Evolutionary conservation across 1,284 basidiomycete genomes (phyloP).

Genomic region (Ustilago xerochloae): DNA sequence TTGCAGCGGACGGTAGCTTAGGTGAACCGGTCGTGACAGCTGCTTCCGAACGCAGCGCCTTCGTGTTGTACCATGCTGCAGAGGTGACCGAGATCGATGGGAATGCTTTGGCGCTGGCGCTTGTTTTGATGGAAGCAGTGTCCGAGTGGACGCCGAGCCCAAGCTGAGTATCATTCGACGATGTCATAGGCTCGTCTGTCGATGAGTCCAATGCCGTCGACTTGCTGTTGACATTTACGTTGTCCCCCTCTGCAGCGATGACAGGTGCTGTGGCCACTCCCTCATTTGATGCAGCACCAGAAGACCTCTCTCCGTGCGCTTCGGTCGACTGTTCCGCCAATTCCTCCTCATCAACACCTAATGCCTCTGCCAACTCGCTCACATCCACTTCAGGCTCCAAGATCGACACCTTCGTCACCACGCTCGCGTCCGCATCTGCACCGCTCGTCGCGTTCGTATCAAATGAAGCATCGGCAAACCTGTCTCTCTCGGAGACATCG

Average conservation of each 20-base stretch:
- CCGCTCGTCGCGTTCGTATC: constrained; percentile 20
- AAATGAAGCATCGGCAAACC: constrained; percentile 35
- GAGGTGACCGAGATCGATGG: constrained; percentile 54
- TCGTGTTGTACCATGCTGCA: constrained; percentile 55
- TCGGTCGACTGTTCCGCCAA: not conserved
- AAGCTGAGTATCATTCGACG: not conserved
- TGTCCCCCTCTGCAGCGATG: not conserved
- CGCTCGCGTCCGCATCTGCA: constrained; percentile 22
- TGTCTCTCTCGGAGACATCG: constrained; percentile 18
- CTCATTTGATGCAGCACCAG: not conserved
- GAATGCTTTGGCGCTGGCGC: constrained; percentile 45
- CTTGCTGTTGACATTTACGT: not conserved
- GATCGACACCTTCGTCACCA: constrained; percentile 39
- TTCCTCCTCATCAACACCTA: constrained; percentile 8
- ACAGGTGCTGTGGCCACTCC: not conserved
- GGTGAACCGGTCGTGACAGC: constrained; percentile 12
- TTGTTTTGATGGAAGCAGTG: constrained; percentile 27
- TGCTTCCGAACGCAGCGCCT: constrained; percentile 25
- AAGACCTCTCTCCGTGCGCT: not conserved
- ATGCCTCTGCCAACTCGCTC: constrained; percentile 36
- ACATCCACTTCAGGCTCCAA: constrained; percentile 48
- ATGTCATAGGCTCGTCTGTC: not conserved
- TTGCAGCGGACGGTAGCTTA: constrained; percentile 14
- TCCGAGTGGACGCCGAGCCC: constrained; percentile 10
- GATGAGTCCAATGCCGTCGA: not conserved